Percentiles rank a stretch among this genome's conserved stretches.
phyloP scores from a whole-genome alignment of 2,329 filamentous ascomycete genomes.

The Chaetomium olivaceum region DNA sequence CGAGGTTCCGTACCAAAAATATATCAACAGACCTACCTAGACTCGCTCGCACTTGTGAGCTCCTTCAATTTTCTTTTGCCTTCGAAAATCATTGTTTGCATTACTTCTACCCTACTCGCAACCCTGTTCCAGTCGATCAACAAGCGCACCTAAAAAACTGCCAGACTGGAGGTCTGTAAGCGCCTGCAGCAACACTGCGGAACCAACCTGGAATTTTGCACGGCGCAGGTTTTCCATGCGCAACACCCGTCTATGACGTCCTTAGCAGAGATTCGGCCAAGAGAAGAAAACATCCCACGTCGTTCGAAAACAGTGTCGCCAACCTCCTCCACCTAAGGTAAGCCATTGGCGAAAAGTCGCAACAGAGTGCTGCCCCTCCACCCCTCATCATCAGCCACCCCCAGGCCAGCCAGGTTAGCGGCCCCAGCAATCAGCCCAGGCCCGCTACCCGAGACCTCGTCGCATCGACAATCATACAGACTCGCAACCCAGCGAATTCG shows the following conservation, averaged over 20 bases:
- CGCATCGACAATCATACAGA: conserved; percentile 26
- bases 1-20: background rate
- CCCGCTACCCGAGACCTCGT: conserved; percentile 18
- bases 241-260: conserved; percentile 27
- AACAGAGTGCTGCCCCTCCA: conserved; percentile 12
- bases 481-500: background rate
- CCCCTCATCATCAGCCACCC: conserved; percentile 13
- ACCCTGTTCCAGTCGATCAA: background rate
- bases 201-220: conserved; percentile 1
- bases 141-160: background rate
- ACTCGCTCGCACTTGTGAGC: background rate
- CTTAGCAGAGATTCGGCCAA: conserved; percentile 15
- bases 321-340: conserved; percentile 15
- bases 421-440: conserved; percentile 11
- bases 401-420: conserved; percentile 13
- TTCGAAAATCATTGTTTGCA: background rate
- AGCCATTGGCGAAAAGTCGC: conserved; percentile 4
- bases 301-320: background rate
- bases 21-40: background rate
- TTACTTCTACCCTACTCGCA: background rate
- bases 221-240: conserved; percentile 13
- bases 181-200: conserved; percentile 3
- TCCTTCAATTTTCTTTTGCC: background rate
- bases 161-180: background rate
- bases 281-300: background rate